phyloP scores from a whole-genome alignment of 2,329 filamentous ascomycete genomes.

The Scedosporium minutisporum region DNA sequence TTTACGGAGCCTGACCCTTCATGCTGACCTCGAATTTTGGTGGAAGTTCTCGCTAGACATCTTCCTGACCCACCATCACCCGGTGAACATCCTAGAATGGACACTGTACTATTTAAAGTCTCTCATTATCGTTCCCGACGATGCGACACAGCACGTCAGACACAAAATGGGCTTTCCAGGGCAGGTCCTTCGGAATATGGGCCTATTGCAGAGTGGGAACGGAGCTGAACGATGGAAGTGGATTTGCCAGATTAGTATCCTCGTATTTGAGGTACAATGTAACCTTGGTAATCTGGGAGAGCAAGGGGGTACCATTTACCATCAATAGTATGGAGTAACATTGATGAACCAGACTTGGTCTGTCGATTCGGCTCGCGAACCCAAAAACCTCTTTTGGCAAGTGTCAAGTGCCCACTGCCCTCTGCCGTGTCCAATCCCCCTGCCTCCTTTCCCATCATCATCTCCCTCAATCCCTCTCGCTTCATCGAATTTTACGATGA shows the following conservation, averaged over 20 bases:
- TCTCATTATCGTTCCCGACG: neutral
- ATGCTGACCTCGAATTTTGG: neutral
- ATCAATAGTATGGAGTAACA: too few relatives aligned
- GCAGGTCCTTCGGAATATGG: too few relatives aligned
- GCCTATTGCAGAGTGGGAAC: too few relatives aligned
- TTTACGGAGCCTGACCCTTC: neutral
- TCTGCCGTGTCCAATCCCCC: neutral
- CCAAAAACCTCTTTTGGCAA: neutral
- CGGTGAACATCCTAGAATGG: neutral
- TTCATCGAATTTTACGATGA: neutral
- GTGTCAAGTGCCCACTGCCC: neutral
- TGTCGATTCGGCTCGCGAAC: neutral
- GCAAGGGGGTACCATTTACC: too few relatives aligned
- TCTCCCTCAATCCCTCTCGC: neutral
- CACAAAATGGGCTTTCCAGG: neutral
- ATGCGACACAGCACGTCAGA: neutral
- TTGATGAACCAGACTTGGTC: neutral
- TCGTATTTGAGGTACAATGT: too few relatives aligned
- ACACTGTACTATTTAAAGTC: neutral
- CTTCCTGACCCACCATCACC: neutral
- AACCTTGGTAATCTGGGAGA: too few relatives aligned
- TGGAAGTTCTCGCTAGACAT: neutral
- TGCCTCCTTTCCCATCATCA: conserved; percentile 1
- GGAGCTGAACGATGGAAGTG: too few relatives aligned
- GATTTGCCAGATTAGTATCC: too few relatives aligned